Evolutionary conservation across 2,329 filamentous ascomycete species (phyloP).

Genomic region (Ophiostoma montium): DNA sequence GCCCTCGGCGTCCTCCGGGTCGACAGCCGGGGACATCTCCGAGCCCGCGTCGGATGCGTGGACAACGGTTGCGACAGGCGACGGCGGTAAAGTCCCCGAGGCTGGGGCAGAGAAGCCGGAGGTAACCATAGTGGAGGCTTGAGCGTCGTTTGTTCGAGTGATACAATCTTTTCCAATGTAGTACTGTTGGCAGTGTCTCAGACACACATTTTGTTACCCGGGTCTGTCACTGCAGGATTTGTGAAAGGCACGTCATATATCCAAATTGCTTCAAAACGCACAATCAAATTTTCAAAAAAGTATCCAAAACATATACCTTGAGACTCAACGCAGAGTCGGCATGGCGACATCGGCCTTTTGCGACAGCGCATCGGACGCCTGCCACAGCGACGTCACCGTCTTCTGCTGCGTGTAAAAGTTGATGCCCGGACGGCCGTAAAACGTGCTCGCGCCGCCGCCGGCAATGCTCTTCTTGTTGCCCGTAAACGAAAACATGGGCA

Average conservation of each 20-base stretch:
- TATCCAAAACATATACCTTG: too few relatives aligned
- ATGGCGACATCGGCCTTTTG: slow-evolving; percentile 80
- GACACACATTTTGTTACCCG: too few relatives aligned
- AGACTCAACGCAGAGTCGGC: slow-evolving; percentile 38
- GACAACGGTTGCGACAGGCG: slow-evolving; percentile 1
- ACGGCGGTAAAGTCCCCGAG: slow-evolving; percentile 1
- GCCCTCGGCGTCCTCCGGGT: neutral
- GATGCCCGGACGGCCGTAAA: slow-evolving; percentile 86
- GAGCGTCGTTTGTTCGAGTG: too few relatives aligned
- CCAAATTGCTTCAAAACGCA: too few relatives aligned
- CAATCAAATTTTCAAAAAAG: too few relatives aligned
- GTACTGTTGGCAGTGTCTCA: too few relatives aligned
- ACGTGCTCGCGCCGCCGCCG: slow-evolving; percentile 81
- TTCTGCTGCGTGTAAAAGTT: slow-evolving; percentile 96
- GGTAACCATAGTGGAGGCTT: neutral
- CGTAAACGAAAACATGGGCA: slow-evolving; percentile 60
- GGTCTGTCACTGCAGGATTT: too few relatives aligned
- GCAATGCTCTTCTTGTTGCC: slow-evolving; percentile 83
- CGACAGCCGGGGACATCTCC: slow-evolving; percentile 2
- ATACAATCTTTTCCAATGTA: too few relatives aligned
- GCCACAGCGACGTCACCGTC: slow-evolving; percentile 92
- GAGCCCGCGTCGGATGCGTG: slow-evolving; percentile 2
- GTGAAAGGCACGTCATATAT: too few relatives aligned
- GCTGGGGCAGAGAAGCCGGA: neutral
- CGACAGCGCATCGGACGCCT: slow-evolving; percentile 66